Base-by-base conservation (phyloP, 495 filamentous ascomycete species). In the Copromyces sp. region DNA sequence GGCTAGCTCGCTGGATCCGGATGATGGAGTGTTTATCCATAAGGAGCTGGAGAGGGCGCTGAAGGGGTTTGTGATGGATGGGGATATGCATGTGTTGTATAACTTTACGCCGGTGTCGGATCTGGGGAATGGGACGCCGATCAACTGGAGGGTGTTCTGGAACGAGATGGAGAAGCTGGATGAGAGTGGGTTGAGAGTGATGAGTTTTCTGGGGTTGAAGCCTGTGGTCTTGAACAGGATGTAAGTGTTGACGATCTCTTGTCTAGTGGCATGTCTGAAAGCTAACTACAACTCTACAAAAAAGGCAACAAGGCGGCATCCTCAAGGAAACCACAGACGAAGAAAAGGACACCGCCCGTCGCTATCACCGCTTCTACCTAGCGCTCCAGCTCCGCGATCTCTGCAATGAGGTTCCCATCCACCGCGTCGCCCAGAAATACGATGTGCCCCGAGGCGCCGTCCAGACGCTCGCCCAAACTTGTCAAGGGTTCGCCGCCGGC, bases 41-140 rank as follows among this genome's bases (percentile, higher is more conserved):
- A 83, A 87, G 68, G 93, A 94, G 75, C 82, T 94, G 70, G 84
- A 84, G 72, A 84, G 86, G 73, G 91, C 93, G 1, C 78, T 94
- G 3, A 83, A 87, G 68, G 91, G 89, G 7, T 95, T 95, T 72
- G 92, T 94, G 20, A 89, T 95, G 87, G 91, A 94, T 76, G 91
- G 91, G 20, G 93, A 95, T 68, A 90, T 95, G 90, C 93, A 95
- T 76, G 85, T 94, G 44, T 86, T 94, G 68, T 95, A 94, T 78
- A 90, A 89, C 73, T 94, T 94, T 73, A 94, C 93, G 0, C 93
- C 93, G 1, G 84, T 94, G 12, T 84, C 87, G n/a, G 82, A 84
- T 45, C 81, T 87, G 42, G 81, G 79, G 12, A 65, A 53, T 8
- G 81, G 84, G 9, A 80, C 85, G 2, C 24, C 53, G 24, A 85